A percentile compares a stretch with the other conserved stretches of the same genome.
Evolutionary conservation across 179 eudicot species (phyloP).

Genomic region (Monotropa hypopitys): DNA sequence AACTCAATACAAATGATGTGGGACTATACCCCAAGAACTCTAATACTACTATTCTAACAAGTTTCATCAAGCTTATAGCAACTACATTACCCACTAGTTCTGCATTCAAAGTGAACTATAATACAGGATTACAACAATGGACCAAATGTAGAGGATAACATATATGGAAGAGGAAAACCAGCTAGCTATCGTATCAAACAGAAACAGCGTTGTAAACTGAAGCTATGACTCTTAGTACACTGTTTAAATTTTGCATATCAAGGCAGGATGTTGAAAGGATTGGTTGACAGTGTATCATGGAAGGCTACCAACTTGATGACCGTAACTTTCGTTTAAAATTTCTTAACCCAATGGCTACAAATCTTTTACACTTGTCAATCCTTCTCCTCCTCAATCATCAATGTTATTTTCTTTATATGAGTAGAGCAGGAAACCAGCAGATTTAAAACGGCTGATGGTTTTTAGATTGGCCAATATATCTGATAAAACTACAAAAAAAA

Average conservation of each 20-base stretch:
- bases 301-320: background rate
- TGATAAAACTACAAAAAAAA: constrained; percentile 3
- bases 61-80: background rate
- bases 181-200: background rate
- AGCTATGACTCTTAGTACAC: background rate
- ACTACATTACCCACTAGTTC: background rate
- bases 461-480: background rate
- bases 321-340: background rate
- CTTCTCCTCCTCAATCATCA: background rate
- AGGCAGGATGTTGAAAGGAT: background rate
- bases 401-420: background rate
- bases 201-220: background rate
- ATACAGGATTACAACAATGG: background rate
- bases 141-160: background rate
- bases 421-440: background rate
- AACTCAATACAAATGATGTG: too few relatives aligned
- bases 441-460: background rate
- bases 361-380: background rate
- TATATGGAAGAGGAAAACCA: background rate
- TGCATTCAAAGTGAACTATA: background rate
- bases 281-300: background rate
- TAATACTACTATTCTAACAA: too few relatives aligned
- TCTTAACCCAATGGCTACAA: background rate
- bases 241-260: background rate
- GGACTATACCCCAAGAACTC: too few relatives aligned